A percentile compares a stretch with the other conserved stretches of the same genome.
Evolutionary conservation across 306 rosid species (phyloP).

Genomic region (Prunus armeniaca): DNA sequence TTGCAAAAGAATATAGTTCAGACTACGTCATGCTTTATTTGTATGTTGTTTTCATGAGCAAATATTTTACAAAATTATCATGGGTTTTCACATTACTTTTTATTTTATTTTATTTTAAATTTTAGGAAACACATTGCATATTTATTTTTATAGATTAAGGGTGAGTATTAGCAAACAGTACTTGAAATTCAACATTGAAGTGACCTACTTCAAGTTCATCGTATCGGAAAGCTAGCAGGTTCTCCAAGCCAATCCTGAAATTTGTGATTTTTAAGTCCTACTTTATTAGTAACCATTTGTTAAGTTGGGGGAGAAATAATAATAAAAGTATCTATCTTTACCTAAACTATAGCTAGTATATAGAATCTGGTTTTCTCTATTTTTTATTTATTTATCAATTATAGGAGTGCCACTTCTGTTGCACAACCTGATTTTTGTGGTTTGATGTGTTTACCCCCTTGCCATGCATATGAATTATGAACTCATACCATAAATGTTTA

Average conservation of each 20-base stretch:
- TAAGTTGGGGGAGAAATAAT: background rate
- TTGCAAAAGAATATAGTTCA: background rate
- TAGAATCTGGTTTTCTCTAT: background rate
- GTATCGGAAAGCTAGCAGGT: background rate
- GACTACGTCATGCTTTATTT: background rate
- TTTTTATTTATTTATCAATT: background rate
- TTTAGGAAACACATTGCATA: background rate
- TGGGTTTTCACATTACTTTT: background rate
- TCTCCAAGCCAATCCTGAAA: background rate
- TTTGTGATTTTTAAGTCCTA: background rate
- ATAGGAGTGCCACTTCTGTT: background rate
- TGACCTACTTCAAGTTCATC: background rate
- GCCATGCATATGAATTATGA: background rate
- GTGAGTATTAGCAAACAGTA: background rate
- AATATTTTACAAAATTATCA: background rate
- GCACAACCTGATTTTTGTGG: background rate
- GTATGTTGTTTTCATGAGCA: background rate
- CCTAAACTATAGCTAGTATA: background rate
- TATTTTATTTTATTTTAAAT: too few species aligned
- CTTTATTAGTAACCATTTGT: background rate
- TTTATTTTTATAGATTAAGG: background rate
- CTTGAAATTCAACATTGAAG: slow-evolving; percentile 3
- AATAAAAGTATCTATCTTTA: background rate
- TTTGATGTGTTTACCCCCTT: background rate
- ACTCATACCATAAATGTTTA: background rate